Conservation (phyloP, 2,329 filamentous ascomycete genomes). For the Aureobasidium subglaciale region DNA sequence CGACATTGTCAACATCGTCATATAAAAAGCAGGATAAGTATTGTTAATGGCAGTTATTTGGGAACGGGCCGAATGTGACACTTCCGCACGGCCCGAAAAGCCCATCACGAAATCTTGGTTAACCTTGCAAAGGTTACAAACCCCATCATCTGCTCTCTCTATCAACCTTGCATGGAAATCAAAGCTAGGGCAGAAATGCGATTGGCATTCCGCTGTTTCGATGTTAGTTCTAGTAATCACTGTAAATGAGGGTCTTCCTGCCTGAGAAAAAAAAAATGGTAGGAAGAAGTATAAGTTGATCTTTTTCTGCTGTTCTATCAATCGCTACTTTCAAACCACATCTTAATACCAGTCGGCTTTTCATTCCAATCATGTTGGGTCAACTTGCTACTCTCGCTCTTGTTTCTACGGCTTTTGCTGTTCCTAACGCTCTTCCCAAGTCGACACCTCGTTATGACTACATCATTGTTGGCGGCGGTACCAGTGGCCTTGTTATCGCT, state of each 20-base stretch:
- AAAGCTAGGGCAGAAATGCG: neutral
- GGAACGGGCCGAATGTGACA: neutral
- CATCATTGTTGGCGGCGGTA: slow-evolving; percentile 34
- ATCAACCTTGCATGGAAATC: neutral
- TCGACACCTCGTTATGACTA: slow-evolving; percentile 26
- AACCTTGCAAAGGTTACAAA: slow-evolving; percentile 1
- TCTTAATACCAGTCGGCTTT: no score
- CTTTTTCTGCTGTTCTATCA: neutral
- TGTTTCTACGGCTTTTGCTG: neutral
- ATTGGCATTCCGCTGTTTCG: neutral
- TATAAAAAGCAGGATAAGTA: neutral
- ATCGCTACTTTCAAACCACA: neutral
- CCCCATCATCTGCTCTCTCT: neutral
- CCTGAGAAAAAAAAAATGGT: no score
- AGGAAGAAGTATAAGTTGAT: neutral
- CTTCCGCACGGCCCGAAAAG: neutral
- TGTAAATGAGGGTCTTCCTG: neutral
- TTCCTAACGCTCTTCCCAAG: neutral
- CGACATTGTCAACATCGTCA: neutral
- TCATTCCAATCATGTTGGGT: neutral
- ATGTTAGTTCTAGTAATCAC: neutral
- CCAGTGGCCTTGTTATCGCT: slow-evolving; percentile 32
- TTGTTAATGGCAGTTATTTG: neutral
- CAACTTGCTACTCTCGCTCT: neutral
- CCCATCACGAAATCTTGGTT: neutral